Evolutionary conservation across 331 rosid species (phyloP).

Genomic region (Malus hybrid): DNA sequence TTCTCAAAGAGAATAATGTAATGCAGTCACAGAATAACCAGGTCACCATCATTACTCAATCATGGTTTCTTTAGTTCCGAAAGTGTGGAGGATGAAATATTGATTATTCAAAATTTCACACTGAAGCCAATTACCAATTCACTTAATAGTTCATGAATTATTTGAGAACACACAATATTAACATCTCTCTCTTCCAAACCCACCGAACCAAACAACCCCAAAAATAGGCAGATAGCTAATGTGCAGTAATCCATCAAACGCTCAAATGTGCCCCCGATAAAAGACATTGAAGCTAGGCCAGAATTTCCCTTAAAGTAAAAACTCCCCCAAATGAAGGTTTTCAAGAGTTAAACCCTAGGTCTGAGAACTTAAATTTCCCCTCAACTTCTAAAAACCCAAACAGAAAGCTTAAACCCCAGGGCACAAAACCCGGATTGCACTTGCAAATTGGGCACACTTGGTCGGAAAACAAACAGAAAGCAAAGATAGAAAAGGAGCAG

Average conservation of each 20-base stretch:
- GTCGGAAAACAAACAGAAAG: neutral
- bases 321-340: neutral
- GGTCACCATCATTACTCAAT: neutral
- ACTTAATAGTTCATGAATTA: neutral
- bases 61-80: neutral
- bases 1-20: neutral
- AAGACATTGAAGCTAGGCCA: slow-evolving; percentile 1
- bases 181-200: neutral
- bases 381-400: neutral
- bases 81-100: neutral
- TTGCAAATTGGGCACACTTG: neutral
- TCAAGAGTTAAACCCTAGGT: slow-evolving; percentile 11
- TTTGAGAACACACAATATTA: neutral
- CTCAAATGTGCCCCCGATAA: neutral
- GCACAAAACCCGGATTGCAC: neutral
- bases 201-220: neutral
- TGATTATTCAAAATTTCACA: neutral
- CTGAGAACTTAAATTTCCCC: neutral
- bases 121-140: neutral
- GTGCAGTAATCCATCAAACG: neutral
- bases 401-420: slow-evolving; percentile 7
- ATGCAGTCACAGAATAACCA: neutral
- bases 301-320: neutral
- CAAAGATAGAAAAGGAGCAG: neutral
- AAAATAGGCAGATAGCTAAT: neutral